These are phyloP conservation scores for Dinochytrium kinnereticum DNA, from an alignment of 371 early-diverging fungal genomes.

Conservation along the genomic window DNA sequence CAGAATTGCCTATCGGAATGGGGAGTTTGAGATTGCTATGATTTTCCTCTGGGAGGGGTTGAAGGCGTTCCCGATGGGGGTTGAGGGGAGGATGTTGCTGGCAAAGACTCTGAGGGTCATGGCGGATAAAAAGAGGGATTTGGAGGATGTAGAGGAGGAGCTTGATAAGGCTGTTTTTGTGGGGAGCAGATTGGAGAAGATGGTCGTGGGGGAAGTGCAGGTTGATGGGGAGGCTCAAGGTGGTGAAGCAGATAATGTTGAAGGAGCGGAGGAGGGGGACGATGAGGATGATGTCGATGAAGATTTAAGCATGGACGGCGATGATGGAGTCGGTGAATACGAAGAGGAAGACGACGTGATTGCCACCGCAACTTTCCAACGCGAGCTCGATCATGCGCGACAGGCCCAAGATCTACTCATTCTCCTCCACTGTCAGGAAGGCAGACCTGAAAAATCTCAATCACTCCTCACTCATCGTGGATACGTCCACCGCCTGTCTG, in stretches of 20 bases:
- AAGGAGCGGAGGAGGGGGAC: conserved; percentile 1
- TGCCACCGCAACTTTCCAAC: not conserved
- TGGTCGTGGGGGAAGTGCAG: too few relatives aligned
- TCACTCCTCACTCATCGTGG: conserved; percentile 5
- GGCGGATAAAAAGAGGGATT: not conserved
- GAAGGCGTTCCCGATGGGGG: not conserved
- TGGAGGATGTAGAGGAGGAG: conserved; percentile 13
- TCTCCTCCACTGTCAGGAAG: conserved; percentile 25
- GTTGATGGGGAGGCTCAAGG: too few relatives aligned
- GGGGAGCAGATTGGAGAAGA: not conserved
- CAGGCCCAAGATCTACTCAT: conserved; percentile 19
- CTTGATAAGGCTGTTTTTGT: conserved; percentile 7
- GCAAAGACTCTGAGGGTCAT: conserved; percentile 9
- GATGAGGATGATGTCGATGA: conserved; percentile 15
- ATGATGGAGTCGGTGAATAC: not conserved
- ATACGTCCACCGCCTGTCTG: conserved; percentile 27
- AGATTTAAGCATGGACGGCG: conserved; percentile 10
- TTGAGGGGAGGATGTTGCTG: not conserved
- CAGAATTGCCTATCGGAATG: not conserved
- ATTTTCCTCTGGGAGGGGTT: not conserved
- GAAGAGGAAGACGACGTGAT: not conserved
- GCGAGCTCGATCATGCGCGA: not conserved
- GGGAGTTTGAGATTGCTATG: not conserved
- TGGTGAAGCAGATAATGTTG: not conserved
- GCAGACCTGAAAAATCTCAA: conserved; percentile 16